Evolutionary conservation across 129 eudicot species (phyloP).

Genomic region (Arctium minus): DNA sequence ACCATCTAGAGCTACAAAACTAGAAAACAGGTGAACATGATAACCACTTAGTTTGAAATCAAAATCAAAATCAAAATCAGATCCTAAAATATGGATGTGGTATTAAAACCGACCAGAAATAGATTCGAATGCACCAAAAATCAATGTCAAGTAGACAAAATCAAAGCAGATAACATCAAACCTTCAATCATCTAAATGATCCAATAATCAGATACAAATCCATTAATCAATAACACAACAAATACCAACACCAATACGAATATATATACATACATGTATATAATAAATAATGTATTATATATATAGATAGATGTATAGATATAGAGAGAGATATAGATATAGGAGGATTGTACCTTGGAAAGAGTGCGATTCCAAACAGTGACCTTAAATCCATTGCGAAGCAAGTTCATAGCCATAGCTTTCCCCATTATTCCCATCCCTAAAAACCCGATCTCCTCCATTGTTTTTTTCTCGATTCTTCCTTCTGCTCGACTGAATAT

Average conservation of each 20-base stretch:
- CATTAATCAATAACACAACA: constrained; percentile 10
- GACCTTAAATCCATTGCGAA: constrained; percentile 81
- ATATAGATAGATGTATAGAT: neutral
- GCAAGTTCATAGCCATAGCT: constrained; percentile 94
- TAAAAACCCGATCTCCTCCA: constrained; percentile 94
- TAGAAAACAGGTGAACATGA: too few species aligned
- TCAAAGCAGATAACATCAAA: neutral
- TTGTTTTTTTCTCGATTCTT: constrained; percentile 5
- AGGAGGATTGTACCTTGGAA: constrained; percentile 54
- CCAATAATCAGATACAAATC: neutral
- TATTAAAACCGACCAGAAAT: neutral
- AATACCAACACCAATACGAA: neutral
- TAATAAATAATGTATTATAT: neutral
- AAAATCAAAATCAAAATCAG: neutral
- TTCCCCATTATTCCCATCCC: constrained; percentile 99
- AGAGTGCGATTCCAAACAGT: constrained; percentile 99
- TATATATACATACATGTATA: neutral
- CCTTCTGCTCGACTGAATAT: neutral
- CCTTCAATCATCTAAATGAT: constrained; percentile 8
- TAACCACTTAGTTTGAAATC: too few species aligned
- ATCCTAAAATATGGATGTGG: neutral
- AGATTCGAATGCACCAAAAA: constrained; percentile 8
- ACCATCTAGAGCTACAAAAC: too few species aligned
- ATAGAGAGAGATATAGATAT: neutral
- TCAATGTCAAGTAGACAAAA: neutral